Percentiles rank a stretch among this genome's conserved stretches.
Evolutionary conservation across 176 grass and related monocot species (phyloP).

Genomic region (Aegilops umbellulata): DNA sequence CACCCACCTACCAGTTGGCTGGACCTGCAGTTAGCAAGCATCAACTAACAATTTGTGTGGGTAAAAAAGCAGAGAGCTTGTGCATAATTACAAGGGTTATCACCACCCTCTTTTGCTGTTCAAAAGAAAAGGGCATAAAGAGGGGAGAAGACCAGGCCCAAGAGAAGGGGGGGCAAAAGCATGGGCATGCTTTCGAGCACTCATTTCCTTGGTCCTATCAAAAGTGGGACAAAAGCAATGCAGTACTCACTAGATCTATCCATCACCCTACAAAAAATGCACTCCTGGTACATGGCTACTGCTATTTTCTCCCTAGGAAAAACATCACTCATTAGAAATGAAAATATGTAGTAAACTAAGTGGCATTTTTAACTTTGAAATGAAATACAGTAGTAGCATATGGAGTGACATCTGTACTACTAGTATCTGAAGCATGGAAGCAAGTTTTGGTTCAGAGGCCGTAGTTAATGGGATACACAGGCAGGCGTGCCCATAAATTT

Average conservation of each 20-base stretch:
- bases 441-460: neutral
- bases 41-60: neutral
- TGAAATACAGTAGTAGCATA: neutral
- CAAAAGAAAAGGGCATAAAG: constrained; percentile 16
- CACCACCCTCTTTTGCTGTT: constrained; percentile 41
- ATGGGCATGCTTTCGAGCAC: constrained; percentile 41
- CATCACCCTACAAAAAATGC: neutral
- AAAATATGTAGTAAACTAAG: too few species aligned
- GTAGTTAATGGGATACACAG: constrained; percentile 31
- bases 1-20: constrained; percentile 40
- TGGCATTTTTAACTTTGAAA: neutral
- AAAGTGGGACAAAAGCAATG: constrained; percentile 49
- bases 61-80: constrained; percentile 27
- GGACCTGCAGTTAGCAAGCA: constrained; percentile 33
- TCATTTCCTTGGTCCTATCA: constrained; percentile 48
- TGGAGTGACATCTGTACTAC: too few species aligned
- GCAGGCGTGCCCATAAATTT: constrained; percentile 37
- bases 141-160: neutral
- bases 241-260: constrained; percentile 35
- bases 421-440: constrained; percentile 21
- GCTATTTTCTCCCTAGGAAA: neutral
- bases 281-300: neutral
- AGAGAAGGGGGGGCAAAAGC: constrained; percentile 33
- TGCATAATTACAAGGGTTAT: constrained; percentile 30
- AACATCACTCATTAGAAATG: neutral